These are phyloP conservation scores for Tuber microsphaerosporum DNA, from an alignment of 495 filamentous ascomycete genomes.

Conservation along the genomic window DNA sequence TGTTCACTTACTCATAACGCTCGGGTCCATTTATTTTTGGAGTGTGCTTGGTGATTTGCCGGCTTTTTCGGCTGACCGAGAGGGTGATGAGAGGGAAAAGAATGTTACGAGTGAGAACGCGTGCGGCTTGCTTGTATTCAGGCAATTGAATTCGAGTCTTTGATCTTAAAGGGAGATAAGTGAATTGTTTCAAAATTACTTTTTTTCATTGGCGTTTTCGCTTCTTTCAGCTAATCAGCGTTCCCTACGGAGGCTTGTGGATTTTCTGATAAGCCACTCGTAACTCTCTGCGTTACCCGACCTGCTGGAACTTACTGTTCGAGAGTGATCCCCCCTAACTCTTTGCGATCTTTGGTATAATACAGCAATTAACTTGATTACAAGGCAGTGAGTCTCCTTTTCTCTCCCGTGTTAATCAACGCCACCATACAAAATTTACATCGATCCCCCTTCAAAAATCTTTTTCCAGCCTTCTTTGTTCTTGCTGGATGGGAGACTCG, in stretches of 20 bases:
- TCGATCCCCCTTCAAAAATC: not conserved
- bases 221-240: not conserved
- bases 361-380: not conserved
- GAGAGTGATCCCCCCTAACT: not conserved
- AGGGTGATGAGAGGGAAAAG: not conserved
- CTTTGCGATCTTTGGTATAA: not conserved
- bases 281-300: not conserved
- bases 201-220: not conserved
- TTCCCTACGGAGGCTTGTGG: not conserved
- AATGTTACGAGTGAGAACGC: not conserved
- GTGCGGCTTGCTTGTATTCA: not conserved
- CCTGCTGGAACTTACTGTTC: not conserved
- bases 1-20: not conserved
- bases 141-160: not conserved
- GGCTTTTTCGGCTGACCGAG: not conserved
- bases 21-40: not conserved
- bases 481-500: conserved; percentile 15
- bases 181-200: not conserved
- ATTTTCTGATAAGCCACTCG: not conserved
- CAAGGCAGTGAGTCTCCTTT: not conserved
- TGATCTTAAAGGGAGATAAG: not conserved
- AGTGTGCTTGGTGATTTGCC: not conserved
- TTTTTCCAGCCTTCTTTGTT: conserved; percentile 9
- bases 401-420: not conserved
- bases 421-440: conserved; percentile 2